These are phyloP conservation scores for Apiotrichum montevideense DNA, from an alignment of 1,284 basidiomycete genomes.

Conservation along the genomic window DNA sequence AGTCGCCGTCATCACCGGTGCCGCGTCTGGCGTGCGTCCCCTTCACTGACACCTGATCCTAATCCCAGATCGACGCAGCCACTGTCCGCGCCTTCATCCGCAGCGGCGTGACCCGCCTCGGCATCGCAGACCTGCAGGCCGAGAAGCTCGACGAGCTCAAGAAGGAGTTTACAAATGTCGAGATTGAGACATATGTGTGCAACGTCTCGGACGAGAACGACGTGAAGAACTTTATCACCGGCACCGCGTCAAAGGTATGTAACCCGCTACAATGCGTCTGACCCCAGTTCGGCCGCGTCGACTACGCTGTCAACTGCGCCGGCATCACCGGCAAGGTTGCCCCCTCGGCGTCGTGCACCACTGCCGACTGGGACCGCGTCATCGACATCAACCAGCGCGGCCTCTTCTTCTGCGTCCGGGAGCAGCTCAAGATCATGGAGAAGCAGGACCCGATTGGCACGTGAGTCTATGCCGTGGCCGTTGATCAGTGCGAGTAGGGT, in stretches of 20 bases:
- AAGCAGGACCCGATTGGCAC: conserved; percentile 10
- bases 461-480: background rate
- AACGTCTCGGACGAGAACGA: conserved; percentile 9
- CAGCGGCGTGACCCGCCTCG: conserved; percentile 7
- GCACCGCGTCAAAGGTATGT: background rate
- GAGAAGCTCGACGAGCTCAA: background rate
- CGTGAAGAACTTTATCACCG: conserved; percentile 2
- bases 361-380: conserved; percentile 29
- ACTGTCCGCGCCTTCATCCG: conserved; percentile 9
- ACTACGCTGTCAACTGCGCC: conserved; percentile 33
- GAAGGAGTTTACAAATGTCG: background rate
- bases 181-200: conserved; percentile 6
- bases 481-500: background rate
- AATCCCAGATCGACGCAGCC: conserved; percentile 9
- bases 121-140: conserved; percentile 3
- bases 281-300: conserved; percentile 24
- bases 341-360: conserved; percentile 4
- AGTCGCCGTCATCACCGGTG: conserved; percentile 23
- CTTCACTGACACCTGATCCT: background rate
- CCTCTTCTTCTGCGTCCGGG: conserved; percentile 19
- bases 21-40: conserved; percentile 16
- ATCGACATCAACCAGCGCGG: conserved; percentile 26
- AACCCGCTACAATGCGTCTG: background rate
- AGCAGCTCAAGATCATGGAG: conserved; percentile 20
- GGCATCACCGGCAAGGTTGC: conserved; percentile 21